Conservation (phyloP, 2,329 filamentous ascomycete genomes). For the Rhinocladiella similis region DNA sequence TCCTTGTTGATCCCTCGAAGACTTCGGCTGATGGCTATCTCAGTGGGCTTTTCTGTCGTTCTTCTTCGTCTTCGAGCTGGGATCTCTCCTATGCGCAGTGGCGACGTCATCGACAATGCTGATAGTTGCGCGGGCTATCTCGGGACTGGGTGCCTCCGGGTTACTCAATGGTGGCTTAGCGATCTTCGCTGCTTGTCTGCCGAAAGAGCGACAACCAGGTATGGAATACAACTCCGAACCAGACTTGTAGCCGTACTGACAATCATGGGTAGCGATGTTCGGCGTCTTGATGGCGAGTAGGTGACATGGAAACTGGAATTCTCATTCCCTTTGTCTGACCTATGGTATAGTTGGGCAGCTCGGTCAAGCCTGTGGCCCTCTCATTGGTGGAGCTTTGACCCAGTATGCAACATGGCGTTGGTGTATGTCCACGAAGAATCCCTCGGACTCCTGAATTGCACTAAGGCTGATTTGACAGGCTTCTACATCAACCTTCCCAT, state of each 20-base stretch:
- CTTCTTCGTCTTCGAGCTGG: slow-evolving; percentile 34
- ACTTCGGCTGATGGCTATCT: neutral
- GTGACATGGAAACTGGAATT: slow-evolving; percentile 5
- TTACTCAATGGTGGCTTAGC: slow-evolving; percentile 33
- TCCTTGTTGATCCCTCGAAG: neutral
- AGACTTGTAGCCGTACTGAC: neutral
- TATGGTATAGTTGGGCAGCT: slow-evolving; percentile 32
- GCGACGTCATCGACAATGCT: slow-evolving; percentile 34
- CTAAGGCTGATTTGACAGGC: slow-evolving; percentile 13
- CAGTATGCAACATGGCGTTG: slow-evolving; percentile 42
- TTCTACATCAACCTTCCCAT: slow-evolving; percentile 30
- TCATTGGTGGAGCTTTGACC: slow-evolving; percentile 46
- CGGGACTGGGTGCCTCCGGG: slow-evolving; percentile 32
- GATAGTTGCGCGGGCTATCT: slow-evolving; percentile 33
- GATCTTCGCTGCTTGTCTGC: slow-evolving; percentile 31
- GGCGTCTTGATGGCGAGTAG: slow-evolving; percentile 30
- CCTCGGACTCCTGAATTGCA: neutral
- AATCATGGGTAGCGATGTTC: slow-evolving; percentile 12
- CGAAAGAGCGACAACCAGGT: slow-evolving; percentile 31
- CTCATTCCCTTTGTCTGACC: neutral
- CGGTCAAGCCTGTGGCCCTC: slow-evolving; percentile 39
- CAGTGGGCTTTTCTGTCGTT: slow-evolving; percentile 32
- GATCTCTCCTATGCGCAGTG: slow-evolving; percentile 32
- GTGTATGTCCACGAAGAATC: slow-evolving; percentile 32
- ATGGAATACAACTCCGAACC: slow-evolving; percentile 6